phyloP scores from a whole-genome alignment of 345 rosid genomes.

The Eucalyptus polyanthemos region DNA sequence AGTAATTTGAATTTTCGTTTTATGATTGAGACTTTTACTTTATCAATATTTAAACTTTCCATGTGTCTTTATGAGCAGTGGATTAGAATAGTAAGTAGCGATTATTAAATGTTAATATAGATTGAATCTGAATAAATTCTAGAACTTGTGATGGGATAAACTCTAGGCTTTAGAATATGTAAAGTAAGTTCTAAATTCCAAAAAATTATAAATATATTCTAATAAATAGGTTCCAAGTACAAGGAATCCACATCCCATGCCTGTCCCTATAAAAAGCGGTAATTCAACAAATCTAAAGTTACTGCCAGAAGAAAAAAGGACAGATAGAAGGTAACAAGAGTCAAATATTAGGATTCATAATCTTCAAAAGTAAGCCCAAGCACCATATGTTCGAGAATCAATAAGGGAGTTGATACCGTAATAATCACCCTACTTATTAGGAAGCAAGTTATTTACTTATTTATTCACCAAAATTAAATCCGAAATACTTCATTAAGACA shows the following conservation, averaged over 20 bases:
- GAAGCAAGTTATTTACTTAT: background rate
- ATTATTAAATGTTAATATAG: too few species aligned
- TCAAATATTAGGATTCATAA: background rate
- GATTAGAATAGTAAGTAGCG: accelerated
- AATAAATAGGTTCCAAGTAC: accelerated
- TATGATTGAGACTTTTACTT: accelerated
- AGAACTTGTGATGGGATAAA: accelerated
- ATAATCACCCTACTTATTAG: background rate
- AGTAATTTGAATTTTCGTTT: accelerated
- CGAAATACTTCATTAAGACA: background rate
- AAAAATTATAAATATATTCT: accelerated
- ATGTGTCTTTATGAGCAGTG: accelerated
- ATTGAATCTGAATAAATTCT: accelerated
- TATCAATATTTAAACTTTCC: accelerated
- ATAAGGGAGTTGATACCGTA: background rate
- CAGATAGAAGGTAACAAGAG: background rate
- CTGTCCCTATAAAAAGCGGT: accelerated
- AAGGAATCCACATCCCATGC: background rate
- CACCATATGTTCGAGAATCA: background rate
- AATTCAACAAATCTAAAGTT: background rate
- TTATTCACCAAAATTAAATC: background rate
- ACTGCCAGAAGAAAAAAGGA: accelerated
- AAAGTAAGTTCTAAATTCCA: accelerated
- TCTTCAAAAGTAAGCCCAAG: background rate
- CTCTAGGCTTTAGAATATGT: accelerated